Evolutionary conservation across 345 rosid genomes (phyloP).

Genomic region (Sisymbrium irio): DNA sequence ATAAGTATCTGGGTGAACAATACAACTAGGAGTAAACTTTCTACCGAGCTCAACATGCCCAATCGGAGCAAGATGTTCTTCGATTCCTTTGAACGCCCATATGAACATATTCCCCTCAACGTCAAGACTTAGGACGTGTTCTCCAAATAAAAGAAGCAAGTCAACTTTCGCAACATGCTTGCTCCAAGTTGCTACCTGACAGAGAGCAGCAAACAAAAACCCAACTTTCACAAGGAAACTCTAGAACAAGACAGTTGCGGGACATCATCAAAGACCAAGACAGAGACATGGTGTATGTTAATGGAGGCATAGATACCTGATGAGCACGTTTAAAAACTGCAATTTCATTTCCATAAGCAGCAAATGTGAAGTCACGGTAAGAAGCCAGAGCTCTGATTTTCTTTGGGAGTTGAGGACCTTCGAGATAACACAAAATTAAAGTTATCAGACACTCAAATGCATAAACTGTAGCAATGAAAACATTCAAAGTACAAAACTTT

Average conservation of each 20-base stretch:
- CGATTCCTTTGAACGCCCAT: slow-evolving; percentile 82
- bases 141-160: slow-evolving; percentile 75
- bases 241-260: neutral
- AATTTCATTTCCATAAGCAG: slow-evolving; percentile 63
- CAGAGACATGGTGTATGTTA: neutral
- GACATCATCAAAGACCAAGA: neutral
- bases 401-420: slow-evolving; percentile 82
- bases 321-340: slow-evolving; percentile 84
- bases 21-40: slow-evolving; percentile 65
- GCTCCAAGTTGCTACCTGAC: slow-evolving; percentile 83
- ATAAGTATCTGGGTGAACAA: slow-evolving; percentile 95
- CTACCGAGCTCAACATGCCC: slow-evolving; percentile 58
- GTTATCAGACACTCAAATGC: slow-evolving; percentile 2
- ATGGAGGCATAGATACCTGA: slow-evolving; percentile 55
- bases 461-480: neutral
- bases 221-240: neutral
- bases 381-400: slow-evolving; percentile 91
- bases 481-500: neutral
- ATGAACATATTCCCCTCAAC: slow-evolving; percentile 65
- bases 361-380: slow-evolving; percentile 82
- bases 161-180: slow-evolving; percentile 77
- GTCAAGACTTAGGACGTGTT: slow-evolving; percentile 72
- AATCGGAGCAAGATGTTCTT: slow-evolving; percentile 53
- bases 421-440: neutral
- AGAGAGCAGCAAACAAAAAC: slow-evolving; percentile 14